Percentiles rank a stretch among this genome's conserved stretches.
These are phyloP conservation scores for Pseudotsuga menziesii DNA, from an alignment of 75 land plant species.

Conservation along the genomic window DNA sequence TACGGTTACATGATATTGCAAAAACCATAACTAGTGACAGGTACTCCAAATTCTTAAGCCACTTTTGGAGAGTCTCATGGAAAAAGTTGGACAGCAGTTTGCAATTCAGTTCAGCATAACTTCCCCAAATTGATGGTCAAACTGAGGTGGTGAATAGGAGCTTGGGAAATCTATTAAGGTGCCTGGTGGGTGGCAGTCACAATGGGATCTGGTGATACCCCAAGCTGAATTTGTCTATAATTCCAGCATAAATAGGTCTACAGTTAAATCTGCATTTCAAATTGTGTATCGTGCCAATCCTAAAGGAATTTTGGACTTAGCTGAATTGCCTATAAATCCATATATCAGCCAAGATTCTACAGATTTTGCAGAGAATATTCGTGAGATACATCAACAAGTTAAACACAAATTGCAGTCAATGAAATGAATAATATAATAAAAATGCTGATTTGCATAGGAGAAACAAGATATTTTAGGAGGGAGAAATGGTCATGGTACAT, in stretches of 20 bases:
- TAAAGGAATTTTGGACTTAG: neutral
- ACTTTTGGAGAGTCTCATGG: neutral
- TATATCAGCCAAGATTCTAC: too few species aligned
- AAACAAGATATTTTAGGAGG: too few species aligned
- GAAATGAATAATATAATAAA: too few species aligned
- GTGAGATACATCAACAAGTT: too few species aligned
- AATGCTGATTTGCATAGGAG: too few species aligned
- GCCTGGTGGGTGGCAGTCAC: neutral
- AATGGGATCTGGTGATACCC: neutral
- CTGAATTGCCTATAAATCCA: too few species aligned
- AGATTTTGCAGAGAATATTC: too few species aligned
- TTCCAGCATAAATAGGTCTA: neutral
- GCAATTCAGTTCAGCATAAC: neutral
- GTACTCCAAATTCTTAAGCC: neutral
- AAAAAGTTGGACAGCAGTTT: neutral
- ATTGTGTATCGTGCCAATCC: neutral
- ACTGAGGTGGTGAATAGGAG: neutral
- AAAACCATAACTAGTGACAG: too few species aligned
- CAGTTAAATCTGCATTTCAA: neutral
- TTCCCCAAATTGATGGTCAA: neutral
- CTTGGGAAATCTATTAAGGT: neutral
- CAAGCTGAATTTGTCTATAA: neutral
- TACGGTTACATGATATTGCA: neutral
- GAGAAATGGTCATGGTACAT: too few species aligned
- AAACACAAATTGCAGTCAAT: too few species aligned